Conservation (phyloP, 768 basidiomycete species). For the Glaciozyma antarctica region DNA sequence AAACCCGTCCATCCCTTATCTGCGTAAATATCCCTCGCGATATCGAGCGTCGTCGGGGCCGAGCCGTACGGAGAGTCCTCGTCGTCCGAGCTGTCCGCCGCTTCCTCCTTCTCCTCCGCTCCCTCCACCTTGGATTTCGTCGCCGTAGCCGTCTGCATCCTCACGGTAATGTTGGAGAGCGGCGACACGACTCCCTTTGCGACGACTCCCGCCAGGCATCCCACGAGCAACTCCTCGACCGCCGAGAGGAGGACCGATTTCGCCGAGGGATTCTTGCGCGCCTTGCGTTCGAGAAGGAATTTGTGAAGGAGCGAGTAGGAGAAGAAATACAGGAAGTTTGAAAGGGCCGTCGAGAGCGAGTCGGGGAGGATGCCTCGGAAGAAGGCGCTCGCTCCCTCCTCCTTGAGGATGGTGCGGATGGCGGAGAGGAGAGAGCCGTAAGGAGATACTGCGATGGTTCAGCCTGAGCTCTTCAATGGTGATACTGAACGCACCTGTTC, state of each 20-base stretch:
- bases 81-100: constrained; percentile 14
- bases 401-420: constrained; percentile 40
- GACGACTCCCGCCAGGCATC: constrained; percentile 52
- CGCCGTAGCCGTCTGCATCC: constrained; percentile 45
- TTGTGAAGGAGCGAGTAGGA: constrained; percentile 45
- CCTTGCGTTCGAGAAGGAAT: background rate
- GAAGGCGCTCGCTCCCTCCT: constrained; percentile 45
- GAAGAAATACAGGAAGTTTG: constrained; percentile 56
- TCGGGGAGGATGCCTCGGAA: constrained; percentile 51
- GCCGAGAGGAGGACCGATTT: constrained; percentile 35
- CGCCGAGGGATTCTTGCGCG: background rate
- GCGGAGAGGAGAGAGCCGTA: constrained; percentile 38
- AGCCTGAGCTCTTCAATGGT: constrained; percentile 7
- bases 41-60: constrained; percentile 26
- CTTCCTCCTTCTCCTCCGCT: constrained; percentile 15
- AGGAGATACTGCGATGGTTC: background rate
- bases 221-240: constrained; percentile 49
- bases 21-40: constrained; percentile 45
- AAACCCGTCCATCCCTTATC: constrained; percentile 50
- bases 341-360: constrained; percentile 49
- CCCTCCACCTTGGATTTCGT: background rate
- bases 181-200: constrained; percentile 52
- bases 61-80: constrained; percentile 26
- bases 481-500: background rate
- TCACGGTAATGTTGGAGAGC: constrained; percentile 50